phyloP scores from a whole-genome alignment of 345 rosid species.

The Kernera saxatilis region DNA sequence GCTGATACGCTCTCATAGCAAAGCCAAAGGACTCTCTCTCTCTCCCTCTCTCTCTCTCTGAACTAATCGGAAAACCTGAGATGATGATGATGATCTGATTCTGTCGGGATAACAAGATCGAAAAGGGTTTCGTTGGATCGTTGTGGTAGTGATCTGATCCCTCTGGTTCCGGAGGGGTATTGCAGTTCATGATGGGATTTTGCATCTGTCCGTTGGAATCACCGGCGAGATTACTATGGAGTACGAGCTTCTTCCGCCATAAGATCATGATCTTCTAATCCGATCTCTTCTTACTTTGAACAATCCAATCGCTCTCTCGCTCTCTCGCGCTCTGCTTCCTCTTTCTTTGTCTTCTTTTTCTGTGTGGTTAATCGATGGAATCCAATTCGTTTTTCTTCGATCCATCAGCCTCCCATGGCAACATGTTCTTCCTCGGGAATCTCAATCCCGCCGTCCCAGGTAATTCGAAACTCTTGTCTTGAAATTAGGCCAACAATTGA shows the following conservation, averaged over 20 bases:
- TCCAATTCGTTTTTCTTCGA: conserved; percentile 59
- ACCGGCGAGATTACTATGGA: conserved; percentile 93
- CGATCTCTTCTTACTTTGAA: neutral
- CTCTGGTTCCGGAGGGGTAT: conserved; percentile 15
- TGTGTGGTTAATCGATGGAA: conserved; percentile 41
- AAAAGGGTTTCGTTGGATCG: neutral
- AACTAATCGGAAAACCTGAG: too few species aligned
- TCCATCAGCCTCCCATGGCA: conserved; percentile 50
- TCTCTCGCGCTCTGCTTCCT: neutral
- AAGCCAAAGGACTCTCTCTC: neutral
- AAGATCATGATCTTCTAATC: conserved; percentile 78
- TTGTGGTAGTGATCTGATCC: neutral
- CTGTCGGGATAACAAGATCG: neutral
- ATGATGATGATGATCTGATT: neutral
- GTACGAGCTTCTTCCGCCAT: conserved; percentile 95
- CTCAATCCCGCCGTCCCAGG: conserved; percentile 52
- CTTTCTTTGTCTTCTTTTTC: neutral
- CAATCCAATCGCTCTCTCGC: neutral
- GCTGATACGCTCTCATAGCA: neutral
- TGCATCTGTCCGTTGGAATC: conserved; percentile 72
- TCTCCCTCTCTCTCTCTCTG: neutral
- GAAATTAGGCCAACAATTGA: too few species aligned
- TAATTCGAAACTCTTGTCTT: too few species aligned
- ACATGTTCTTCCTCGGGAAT: conserved; percentile 62
- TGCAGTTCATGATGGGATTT: conserved; percentile 65